phyloP scores from a whole-genome alignment of 768 basidiomycete species.

The Rhodotorula sphaerocarpa region DNA sequence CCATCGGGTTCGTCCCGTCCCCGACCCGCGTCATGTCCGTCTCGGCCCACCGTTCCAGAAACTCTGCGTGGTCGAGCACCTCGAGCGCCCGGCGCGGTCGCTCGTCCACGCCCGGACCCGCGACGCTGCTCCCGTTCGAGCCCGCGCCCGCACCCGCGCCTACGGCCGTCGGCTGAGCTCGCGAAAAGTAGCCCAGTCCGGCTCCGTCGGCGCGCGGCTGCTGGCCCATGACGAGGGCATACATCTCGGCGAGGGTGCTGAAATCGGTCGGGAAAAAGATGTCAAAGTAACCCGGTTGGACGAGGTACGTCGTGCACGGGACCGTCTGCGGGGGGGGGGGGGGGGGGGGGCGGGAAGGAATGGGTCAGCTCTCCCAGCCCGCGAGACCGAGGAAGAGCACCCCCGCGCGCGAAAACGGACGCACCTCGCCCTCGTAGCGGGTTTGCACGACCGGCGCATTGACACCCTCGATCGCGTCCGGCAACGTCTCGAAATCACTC shows the following conservation, averaged over 20 bases:
- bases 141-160: neutral
- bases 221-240: constrained; percentile 60
- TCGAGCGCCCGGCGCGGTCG: constrained; percentile 59
- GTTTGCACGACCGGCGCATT: constrained; percentile 94
- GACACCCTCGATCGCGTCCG: constrained; percentile 69
- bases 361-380: no score
- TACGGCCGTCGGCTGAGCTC: neutral
- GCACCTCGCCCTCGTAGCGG: constrained; percentile 65
- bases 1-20: constrained; percentile 39
- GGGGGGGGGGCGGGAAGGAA: no score
- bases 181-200: neutral
- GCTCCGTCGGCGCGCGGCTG: neutral
- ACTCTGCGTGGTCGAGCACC: constrained; percentile 81
- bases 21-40: constrained; percentile 53
- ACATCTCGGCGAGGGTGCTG: constrained; percentile 73
- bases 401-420: no score
- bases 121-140: constrained; percentile 46
- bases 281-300: constrained; percentile 92
- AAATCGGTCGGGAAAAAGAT: constrained; percentile 98
- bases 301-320: constrained; percentile 79
- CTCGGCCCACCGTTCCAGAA: constrained; percentile 76
- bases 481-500: constrained; percentile 81
- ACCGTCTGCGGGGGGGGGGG: constrained; percentile 45
- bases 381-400: no score
- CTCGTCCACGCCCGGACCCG: constrained; percentile 51